These are phyloP conservation scores for Cucumis sativus DNA, from an alignment of 306 rosid genomes.

Conservation along the genomic window DNA sequence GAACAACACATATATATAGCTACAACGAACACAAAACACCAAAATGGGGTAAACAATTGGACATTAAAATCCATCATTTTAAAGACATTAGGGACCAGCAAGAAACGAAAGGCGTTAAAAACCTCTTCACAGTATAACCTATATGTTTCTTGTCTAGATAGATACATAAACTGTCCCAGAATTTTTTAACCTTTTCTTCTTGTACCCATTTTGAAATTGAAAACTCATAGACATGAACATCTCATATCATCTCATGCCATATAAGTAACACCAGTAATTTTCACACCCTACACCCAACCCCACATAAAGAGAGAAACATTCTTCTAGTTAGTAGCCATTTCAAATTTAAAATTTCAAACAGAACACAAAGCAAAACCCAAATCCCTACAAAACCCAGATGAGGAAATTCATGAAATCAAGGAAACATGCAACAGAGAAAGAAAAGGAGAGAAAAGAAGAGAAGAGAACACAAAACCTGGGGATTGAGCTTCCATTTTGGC, in stretches of 20 bases:
- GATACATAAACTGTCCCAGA: not conserved
- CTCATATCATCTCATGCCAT: not conserved
- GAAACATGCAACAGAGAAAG: not conserved
- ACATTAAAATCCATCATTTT: not conserved
- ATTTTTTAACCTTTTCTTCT: not conserved
- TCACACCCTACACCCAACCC: not conserved
- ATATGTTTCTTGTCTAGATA: not conserved
- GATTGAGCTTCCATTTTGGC: constrained; percentile 51
- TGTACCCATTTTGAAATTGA: not conserved
- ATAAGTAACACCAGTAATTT: not conserved
- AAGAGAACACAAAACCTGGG: constrained; percentile 34
- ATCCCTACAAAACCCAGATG: not conserved
- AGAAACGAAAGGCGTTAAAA: not conserved
- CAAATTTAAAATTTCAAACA: not conserved
- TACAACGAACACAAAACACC: not conserved
- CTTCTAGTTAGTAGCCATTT: not conserved
- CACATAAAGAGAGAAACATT: not conserved
- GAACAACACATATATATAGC: not conserved
- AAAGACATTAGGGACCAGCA: constrained; percentile 1
- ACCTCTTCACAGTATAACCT: not conserved
- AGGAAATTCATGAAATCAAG: not conserved
- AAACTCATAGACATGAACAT: not conserved
- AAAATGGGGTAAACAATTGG: not conserved
- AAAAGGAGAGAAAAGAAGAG: constrained; percentile 1
- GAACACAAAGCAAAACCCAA: not conserved